A percentile compares a stretch with the other conserved stretches of the same genome.
Conservation (phyloP, 306 rosid species). For the Trifolium dubium region DNA sequence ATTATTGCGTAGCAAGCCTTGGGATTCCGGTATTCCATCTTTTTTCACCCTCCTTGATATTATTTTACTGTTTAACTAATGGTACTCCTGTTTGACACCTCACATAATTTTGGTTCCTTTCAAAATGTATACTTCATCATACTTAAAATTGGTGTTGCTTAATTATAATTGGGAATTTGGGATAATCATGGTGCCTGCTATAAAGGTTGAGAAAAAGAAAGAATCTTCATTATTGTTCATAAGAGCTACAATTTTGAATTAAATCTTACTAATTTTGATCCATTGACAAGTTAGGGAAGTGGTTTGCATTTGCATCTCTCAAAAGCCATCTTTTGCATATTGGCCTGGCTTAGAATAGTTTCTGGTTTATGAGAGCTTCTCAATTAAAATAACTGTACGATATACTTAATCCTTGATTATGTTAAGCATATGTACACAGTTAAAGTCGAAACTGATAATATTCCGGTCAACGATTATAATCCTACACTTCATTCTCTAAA, state of each 20-base stretch:
- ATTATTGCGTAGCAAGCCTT: conserved; percentile 63
- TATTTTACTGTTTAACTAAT: conserved; percentile 6
- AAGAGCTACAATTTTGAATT: neutral
- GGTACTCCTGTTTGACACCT: conserved; percentile 7
- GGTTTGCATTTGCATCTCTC: neutral
- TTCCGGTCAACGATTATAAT: neutral
- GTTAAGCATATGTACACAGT: neutral
- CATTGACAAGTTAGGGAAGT: neutral
- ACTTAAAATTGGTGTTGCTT: conserved; percentile 22
- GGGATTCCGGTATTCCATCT: conserved; percentile 59
- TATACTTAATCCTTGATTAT: too few species aligned
- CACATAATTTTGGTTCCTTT: conserved; percentile 32
- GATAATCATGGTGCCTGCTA: too few species aligned
- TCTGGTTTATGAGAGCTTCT: neutral
- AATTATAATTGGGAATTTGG: neutral
- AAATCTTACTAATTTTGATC: neutral
- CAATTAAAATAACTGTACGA: neutral
- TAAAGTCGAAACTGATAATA: neutral
- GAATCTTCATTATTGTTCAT: too few species aligned
- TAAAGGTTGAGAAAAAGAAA: too few species aligned
- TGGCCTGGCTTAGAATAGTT: neutral
- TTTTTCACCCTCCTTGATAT: conserved; percentile 25
- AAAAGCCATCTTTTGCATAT: conserved; percentile 20
- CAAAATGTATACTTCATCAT: conserved; percentile 17
- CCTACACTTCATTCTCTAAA: neutral